Base-by-base conservation (phyloP, 805 yeast species). In the Candida quercuum region DNA sequence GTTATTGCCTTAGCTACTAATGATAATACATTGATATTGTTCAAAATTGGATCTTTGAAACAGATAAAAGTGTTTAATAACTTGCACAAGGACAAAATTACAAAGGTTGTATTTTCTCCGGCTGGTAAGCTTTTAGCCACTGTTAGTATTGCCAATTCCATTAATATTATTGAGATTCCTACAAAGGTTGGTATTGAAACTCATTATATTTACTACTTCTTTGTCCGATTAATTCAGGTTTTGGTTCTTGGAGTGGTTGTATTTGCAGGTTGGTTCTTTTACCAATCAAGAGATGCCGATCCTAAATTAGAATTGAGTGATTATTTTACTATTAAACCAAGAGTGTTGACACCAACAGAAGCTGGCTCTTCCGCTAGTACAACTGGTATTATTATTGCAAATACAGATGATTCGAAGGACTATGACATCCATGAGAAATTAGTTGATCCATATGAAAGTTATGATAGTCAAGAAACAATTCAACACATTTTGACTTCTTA, bases 111-210 rank as follows among this genome's bases (percentile, higher is more conserved):
- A 1, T 79, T 86, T 42, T 81, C 87, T 5, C 81, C 83, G 3
- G 71, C 78, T 54, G 88, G 91, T 5, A 64, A 72, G 35, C 70
- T 69, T 40, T 61, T 87, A 35, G 94, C 88, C 3, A 74, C 86
- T 21, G 83, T 78, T 0, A 81, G 93, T 18, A 87, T 86, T 3
- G 85, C 89, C 2, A 80, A 81, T 42, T 68, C 86, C 1, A 71
- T 88, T 22, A 78, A 72, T 46, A 76, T 86, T 9, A 59, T 81
- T 37, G 72, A 69, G 41, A 60, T 86, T 22, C 89, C 93, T 4
- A 62, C 59, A 21, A 69, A 66, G 5, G 64, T 64, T 14, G 59
- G 59, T 10, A 39, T 51, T 27, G 57, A 54, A 28, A 54, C 55
- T 8, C 55, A 51, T 32, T 44, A 20, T 13, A 35, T 54, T 11